Evolutionary conservation across 305 asterid genomes (phyloP).

Genomic region (Rubia peregrina): DNA sequence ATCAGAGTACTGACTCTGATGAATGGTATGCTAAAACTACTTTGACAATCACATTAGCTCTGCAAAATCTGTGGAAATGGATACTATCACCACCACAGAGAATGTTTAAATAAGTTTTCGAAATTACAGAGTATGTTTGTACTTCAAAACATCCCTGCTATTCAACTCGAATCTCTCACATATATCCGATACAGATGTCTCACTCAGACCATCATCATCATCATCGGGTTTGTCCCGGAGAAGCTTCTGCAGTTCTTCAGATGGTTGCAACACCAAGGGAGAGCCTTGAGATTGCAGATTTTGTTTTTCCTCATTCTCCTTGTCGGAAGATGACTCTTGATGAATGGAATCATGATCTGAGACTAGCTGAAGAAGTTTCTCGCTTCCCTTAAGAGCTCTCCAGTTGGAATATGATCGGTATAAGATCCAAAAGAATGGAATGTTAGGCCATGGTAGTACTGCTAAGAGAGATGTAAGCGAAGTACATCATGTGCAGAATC

Average conservation of each 20-base stretch:
- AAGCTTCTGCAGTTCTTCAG: slow-evolving; percentile 62
- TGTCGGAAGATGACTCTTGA: slow-evolving; percentile 26
- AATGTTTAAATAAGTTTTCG: neutral
- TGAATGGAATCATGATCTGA: slow-evolving; percentile 42
- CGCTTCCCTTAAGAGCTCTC: slow-evolving; percentile 99
- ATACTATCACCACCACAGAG: neutral
- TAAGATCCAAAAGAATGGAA: slow-evolving; percentile 90
- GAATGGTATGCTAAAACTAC: neutral
- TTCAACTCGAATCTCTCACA: slow-evolving; percentile 59
- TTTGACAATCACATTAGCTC: neutral
- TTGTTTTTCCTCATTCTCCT: slow-evolving; percentile 22
- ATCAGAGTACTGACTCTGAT: neutral
- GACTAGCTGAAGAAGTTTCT: slow-evolving; percentile 69
- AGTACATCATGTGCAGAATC: slow-evolving; percentile 71
- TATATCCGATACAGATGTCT: slow-evolving; percentile 43
- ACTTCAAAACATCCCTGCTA: slow-evolving; percentile 54
- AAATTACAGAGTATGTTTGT: slow-evolving; percentile 37
- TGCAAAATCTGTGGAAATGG: neutral
- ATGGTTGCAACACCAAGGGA: slow-evolving; percentile 58
- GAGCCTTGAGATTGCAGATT: slow-evolving; percentile 21
- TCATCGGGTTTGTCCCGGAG: slow-evolving; percentile 31
- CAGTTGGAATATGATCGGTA: slow-evolving; percentile 96
- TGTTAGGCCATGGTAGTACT: slow-evolving; percentile 96
- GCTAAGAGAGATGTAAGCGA: slow-evolving; percentile 69
- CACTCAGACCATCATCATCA: slow-evolving; percentile 33